Base-by-base conservation (phyloP, 1,284 basidiomycete species). In the Gymnopus androsaceus region DNA sequence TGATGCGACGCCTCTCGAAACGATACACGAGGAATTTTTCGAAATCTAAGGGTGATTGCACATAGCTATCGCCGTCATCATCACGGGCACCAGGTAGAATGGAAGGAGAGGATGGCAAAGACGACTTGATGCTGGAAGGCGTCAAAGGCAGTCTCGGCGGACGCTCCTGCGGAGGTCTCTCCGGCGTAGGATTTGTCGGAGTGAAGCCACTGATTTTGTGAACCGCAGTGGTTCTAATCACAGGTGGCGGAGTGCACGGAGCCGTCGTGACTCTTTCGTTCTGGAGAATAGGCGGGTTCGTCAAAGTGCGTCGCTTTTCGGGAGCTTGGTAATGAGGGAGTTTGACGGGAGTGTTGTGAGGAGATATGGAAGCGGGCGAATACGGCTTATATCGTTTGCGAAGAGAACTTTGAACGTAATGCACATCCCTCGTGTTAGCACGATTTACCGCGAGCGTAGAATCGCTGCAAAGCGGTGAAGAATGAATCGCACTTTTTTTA, bases 11-110 rank as follows among this genome's bases (percentile, higher is more conserved):
- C 23, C 37, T 54, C 9, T 54, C 52, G 8, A 54, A 33, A 15
- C 52, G 52, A 38, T 19, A 21, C 15, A 54, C 21, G 21, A 54
- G 42, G 21, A 54, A 54, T 33, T 54, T 54, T 27, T 54, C 45
- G 42, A 54, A 47, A 36, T 54, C 52, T 25, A 47, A 6, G n/a
- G n/a, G n/a, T 14, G 31, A 33, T 33, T 33, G 31, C 31, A 6
- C 31, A 14, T 14, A 33, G 14, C 31, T 7, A 6, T 7, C 6
- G 7, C 31, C 31, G 31, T 33, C 31, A 33, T 33, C 31, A n/a
- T n/a, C n/a, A n/a, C n/a, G n/a, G n/a, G n/a, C n/a, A n/a, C n/a
- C n/a, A n/a, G n/a, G n/a, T n/a, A n/a, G n/a, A n/a, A n/a, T n/a
- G n/a, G n/a, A n/a, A n/a, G n/a, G n/a, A 15, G 47, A 37, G n/a